phyloP scores from a whole-genome alignment of 2,329 filamentous ascomycete species.

The Clarireedia monteithiana region DNA sequence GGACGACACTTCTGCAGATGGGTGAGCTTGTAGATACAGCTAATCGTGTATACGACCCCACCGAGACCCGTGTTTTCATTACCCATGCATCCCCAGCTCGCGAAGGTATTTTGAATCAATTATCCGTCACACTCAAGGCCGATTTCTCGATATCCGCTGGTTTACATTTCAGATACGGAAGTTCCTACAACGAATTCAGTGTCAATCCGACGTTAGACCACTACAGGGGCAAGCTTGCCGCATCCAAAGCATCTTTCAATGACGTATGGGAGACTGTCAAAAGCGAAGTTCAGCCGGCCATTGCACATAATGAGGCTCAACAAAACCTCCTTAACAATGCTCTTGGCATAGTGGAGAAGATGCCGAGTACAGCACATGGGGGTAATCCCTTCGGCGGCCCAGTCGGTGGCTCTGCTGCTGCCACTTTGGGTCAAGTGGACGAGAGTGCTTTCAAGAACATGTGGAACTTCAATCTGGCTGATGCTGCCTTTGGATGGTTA shows the following conservation, averaged over 20 bases:
- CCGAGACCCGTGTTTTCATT: conserved; percentile 92
- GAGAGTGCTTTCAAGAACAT: conserved; percentile 99
- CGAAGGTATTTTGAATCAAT: conserved; percentile 93
- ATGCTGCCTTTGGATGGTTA: conserved; percentile 94
- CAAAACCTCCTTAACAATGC: conserved; percentile 88
- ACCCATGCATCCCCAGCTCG: conserved; percentile 95
- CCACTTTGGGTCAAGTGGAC: conserved; percentile 79
- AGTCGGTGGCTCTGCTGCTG: conserved; percentile 55
- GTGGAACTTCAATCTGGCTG: conserved; percentile 99
- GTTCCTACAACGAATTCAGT: conserved; percentile 99
- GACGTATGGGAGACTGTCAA: conserved; percentile 99
- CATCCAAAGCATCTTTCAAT: conserved; percentile 96
- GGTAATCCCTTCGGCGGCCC: conserved; percentile 95
- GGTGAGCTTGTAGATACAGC: conserved; percentile 96
- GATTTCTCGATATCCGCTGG: conserved; percentile 98
- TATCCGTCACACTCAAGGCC: conserved; percentile 93
- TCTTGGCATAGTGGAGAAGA: conserved; percentile 90
- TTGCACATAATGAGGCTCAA: conserved; percentile 87
- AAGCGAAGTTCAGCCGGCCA: conserved; percentile 88
- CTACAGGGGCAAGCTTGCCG: conserved; percentile 95
- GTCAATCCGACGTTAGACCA: conserved; percentile 97
- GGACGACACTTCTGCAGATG: conserved; percentile 97
- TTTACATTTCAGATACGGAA: conserved; percentile 96
- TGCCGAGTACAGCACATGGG: conserved; percentile 90
- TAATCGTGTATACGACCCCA: conserved; percentile 96